Evolutionary conservation across 768 basidiomycete species (phyloP).

Genomic region (Grammothele lineata): DNA sequence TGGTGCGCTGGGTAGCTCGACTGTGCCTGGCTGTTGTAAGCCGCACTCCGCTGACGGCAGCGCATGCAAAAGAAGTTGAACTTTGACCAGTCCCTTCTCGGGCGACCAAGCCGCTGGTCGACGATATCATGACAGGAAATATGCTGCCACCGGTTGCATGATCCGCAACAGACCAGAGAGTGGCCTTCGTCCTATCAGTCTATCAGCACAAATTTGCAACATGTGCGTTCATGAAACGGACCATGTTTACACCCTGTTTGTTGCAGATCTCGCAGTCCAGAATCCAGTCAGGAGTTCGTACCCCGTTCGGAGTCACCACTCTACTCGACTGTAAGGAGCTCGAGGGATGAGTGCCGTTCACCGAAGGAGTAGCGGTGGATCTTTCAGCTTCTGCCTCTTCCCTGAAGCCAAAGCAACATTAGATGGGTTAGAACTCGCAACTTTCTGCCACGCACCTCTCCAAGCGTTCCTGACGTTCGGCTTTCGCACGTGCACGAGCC

Average conservation of each 20-base stretch:
- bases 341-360: constrained; percentile 14
- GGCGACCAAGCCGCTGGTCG: constrained; percentile 60
- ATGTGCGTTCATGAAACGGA: constrained; percentile 33
- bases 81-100: constrained; percentile 76
- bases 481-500: constrained; percentile 26
- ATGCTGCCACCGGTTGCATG: constrained; percentile 88
- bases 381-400: constrained; percentile 2
- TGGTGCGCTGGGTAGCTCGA: constrained; percentile 3
- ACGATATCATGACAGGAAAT: constrained; percentile 76
- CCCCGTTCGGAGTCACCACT: constrained; percentile 36
- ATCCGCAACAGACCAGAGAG: constrained; percentile 78
- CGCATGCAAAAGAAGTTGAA: constrained; percentile 76
- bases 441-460: constrained; percentile 11
- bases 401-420: too few species aligned
- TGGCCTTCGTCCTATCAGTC: constrained; percentile 67
- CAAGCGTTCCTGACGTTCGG: constrained; percentile 12
- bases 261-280: constrained; percentile 86
- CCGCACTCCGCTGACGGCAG: constrained; percentile 37
- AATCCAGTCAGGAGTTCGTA: constrained; percentile 72
- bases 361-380: constrained; percentile 8
- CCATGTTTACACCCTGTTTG: constrained; percentile 67
- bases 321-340: constrained; percentile 21
- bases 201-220: constrained; percentile 4
- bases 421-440: too few species aligned
- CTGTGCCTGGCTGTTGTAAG: not conserved